Evolutionary conservation across 768 basidiomycete genomes (phyloP).

Genomic region (Exsudoporus frostii): DNA sequence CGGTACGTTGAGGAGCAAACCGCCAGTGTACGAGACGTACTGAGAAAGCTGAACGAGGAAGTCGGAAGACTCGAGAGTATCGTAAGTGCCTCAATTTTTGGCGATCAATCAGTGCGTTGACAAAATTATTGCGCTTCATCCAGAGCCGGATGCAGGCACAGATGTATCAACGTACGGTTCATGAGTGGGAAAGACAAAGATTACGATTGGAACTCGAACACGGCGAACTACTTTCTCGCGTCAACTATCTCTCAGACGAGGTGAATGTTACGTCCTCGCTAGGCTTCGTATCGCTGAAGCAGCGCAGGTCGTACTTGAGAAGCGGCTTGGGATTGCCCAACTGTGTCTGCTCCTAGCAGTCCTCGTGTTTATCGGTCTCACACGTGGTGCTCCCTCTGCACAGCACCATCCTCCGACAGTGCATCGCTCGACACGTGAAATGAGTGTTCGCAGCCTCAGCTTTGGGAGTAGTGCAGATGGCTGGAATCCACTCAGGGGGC

Average conservation of each 20-base stretch:
- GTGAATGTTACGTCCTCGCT: constrained; percentile 37
- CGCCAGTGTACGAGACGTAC: constrained; percentile 64
- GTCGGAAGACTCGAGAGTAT: constrained; percentile 74
- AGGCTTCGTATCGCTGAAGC: neutral
- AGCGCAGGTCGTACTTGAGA: constrained; percentile 76
- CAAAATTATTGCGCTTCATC: neutral
- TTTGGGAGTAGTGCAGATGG: constrained; percentile 52
- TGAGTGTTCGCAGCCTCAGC: constrained; percentile 55
- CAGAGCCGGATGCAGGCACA: constrained; percentile 73
- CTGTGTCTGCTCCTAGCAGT: constrained; percentile 80
- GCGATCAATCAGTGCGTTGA: neutral
- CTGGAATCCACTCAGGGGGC: constrained; percentile 21
- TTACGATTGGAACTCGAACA: constrained; percentile 68
- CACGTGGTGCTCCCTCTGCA: constrained; percentile 57
- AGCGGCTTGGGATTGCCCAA: constrained; percentile 86
- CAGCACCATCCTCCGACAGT: constrained; percentile 6
- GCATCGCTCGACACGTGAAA: constrained; percentile 42
- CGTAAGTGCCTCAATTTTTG: constrained; percentile 42
- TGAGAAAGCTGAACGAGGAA: constrained; percentile 73
- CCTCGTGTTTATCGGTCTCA: constrained; percentile 82
- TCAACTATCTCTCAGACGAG: constrained; percentile 80
- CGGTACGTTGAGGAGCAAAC: constrained; percentile 91
- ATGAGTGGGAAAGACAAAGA: constrained; percentile 69
- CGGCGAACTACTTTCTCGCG: constrained; percentile 58
- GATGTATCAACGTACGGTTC: constrained; percentile 57